A percentile compares a stretch with the other conserved stretches of the same genome.
phyloP scores from a whole-genome alignment of 2,329 filamentous ascomycete species.

The Allantophomopsis lycopodina region DNA sequence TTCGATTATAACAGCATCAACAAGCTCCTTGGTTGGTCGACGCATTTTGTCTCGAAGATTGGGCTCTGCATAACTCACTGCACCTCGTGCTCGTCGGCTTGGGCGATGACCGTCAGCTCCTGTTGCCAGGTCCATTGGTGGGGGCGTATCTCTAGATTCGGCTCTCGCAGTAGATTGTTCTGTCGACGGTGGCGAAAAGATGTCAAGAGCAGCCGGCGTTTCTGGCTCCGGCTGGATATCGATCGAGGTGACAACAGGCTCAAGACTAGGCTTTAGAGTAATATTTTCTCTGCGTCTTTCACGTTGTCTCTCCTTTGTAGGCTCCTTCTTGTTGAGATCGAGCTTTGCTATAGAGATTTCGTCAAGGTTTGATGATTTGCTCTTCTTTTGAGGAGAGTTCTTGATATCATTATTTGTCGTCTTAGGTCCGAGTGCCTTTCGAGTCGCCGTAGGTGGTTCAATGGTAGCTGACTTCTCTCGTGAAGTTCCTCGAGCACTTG shows the following conservation, averaged over 20 bases:
- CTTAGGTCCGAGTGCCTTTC: constrained; percentile 28
- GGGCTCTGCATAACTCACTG: constrained; percentile 72
- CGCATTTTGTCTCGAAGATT: constrained; percentile 76
- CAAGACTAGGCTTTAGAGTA: constrained; percentile 2
- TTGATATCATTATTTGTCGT: constrained; percentile 43
- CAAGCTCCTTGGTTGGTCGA: constrained; percentile 61
- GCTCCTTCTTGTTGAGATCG: constrained; percentile 13
- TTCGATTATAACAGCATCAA: constrained; percentile 60
- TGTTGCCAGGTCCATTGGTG: constrained; percentile 40
- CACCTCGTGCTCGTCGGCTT: constrained; percentile 50
- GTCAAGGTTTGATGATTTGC: constrained; percentile 20
- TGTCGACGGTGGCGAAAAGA: constrained; percentile 34
- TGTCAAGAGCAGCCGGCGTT: constrained; percentile 24
- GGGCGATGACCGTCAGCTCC: constrained; percentile 45
- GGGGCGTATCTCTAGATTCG: constrained; percentile 37
- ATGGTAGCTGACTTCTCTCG: constrained; percentile 9
- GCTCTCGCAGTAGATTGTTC: constrained; percentile 21
- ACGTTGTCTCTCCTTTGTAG: constrained; percentile 6
- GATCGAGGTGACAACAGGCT: constrained; percentile 10
- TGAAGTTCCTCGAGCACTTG: constrained; percentile 8
- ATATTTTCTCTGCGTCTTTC: constrained; percentile 7
- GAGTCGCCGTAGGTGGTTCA: constrained; percentile 4
- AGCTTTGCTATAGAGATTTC: constrained; percentile 26
- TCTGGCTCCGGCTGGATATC: constrained; percentile 19
- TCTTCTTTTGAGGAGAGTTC: constrained; percentile 39